phyloP scores from a whole-genome alignment of 2,329 filamentous ascomycete species.

The Elsinoe arachidis region DNA sequence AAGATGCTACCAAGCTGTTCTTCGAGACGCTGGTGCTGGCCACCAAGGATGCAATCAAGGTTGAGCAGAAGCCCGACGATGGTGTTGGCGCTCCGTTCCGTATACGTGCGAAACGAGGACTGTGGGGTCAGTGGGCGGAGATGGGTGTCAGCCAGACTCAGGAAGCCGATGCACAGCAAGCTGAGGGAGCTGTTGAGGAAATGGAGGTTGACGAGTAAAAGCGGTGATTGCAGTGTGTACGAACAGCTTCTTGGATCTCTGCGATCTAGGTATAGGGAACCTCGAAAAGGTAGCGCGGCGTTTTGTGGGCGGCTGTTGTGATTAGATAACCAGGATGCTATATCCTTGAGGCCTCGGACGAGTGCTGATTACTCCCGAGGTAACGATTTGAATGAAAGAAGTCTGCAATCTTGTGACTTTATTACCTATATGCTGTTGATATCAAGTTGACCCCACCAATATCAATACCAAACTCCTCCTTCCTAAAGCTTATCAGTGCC shows the following conservation, averaged over 20 bases:
- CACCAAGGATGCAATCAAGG: constrained; percentile 96
- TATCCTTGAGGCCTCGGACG: background rate
- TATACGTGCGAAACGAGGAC: constrained; percentile 83
- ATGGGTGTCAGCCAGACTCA: constrained; percentile 33
- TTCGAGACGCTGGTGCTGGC: constrained; percentile 93
- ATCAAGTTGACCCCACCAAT: background rate
- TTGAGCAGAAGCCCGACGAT: constrained; percentile 62
- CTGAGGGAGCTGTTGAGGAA: background rate
- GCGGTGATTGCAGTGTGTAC: background rate
- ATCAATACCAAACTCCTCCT: constrained; percentile 1
- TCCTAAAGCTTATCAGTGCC: constrained; percentile 9
- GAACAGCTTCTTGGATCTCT: background rate
- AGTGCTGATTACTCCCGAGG: background rate
- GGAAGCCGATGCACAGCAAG: constrained; percentile 8
- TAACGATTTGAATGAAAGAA: constrained; percentile 6
- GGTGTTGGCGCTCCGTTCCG: constrained; percentile 71
- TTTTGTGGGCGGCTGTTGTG: constrained; percentile 3
- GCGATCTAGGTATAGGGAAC: background rate
- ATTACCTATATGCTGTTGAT: background rate
- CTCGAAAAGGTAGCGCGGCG: background rate
- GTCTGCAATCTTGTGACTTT: background rate
- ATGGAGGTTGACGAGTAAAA: constrained; percentile 1
- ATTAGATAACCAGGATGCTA: background rate
- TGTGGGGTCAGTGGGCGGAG: constrained; percentile 97
- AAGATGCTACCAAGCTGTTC: constrained; percentile 98